phyloP scores from a whole-genome alignment of 2,329 filamentous ascomycete species.

The Parastagonospora nodorum region DNA sequence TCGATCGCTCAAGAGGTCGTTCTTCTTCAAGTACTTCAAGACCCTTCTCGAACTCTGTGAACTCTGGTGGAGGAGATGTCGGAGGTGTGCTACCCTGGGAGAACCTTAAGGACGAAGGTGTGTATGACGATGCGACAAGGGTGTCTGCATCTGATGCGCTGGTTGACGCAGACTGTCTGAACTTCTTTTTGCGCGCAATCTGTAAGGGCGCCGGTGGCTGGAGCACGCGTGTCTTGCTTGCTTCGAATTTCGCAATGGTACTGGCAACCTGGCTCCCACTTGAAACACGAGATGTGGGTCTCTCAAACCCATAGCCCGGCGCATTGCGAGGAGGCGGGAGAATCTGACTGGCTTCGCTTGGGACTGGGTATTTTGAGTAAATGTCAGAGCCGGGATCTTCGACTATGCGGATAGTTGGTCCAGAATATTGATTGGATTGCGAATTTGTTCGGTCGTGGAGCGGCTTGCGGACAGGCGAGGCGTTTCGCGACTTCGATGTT shows the following conservation, averaged over 20 bases:
- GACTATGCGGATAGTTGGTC: constrained; percentile 49
- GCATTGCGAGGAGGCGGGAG: constrained; percentile 46
- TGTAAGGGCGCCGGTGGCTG: constrained; percentile 42
- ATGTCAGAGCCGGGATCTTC: constrained; percentile 41
- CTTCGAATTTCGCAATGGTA: constrained; percentile 46
- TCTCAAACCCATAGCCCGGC: constrained; percentile 46
- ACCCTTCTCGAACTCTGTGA: constrained; percentile 34
- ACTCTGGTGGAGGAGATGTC: constrained; percentile 40
- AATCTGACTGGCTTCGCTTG: constrained; percentile 47
- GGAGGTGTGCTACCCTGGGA: constrained; percentile 48
- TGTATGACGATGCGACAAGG: constrained; percentile 42
- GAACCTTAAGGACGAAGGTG: constrained; percentile 45
- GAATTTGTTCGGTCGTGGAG: constrained; percentile 47
- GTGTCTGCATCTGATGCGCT: constrained; percentile 47
- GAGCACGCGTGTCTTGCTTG: constrained; percentile 34
- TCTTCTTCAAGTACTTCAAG: constrained; percentile 44
- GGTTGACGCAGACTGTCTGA: constrained; percentile 46
- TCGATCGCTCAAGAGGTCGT: constrained; percentile 28
- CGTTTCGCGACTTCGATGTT: constrained; percentile 28
- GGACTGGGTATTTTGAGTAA: constrained; percentile 48
- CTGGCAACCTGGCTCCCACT: constrained; percentile 42
- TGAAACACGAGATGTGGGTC: constrained; percentile 48
- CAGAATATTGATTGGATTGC: constrained; percentile 43
- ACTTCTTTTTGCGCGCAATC: constrained; percentile 33
- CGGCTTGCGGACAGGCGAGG: constrained; percentile 41